A percentile compares a stretch with the other conserved stretches of the same genome.
Evolutionary conservation across 768 basidiomycete genomes (phyloP).

Genomic region (Sarcomyxa edulis): DNA sequence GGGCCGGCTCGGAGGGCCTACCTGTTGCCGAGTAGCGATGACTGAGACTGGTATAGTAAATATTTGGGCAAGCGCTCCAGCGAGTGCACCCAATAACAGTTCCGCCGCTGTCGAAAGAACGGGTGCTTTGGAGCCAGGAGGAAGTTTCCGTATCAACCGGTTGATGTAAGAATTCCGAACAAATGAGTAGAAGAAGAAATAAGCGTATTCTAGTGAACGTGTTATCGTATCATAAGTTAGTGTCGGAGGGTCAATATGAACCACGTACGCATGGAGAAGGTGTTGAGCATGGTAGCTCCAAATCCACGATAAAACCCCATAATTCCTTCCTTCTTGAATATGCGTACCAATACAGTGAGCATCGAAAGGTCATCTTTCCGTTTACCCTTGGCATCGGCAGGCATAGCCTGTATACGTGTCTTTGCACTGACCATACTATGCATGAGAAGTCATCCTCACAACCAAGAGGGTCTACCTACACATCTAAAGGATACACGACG

Average conservation of each 20-base stretch:
- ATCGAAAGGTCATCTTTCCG: conserved; percentile 54
- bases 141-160: conserved; percentile 54
- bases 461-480: conserved; percentile 42
- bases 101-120: conserved; percentile 74
- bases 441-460: conserved; percentile 5
- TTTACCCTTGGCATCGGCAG: conserved; percentile 40
- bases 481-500: conserved; percentile 92
- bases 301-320: conserved; percentile 87
- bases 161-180: conserved; percentile 81
- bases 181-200: conserved; percentile 98
- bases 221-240: conserved; percentile 2
- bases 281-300: conserved; percentile 95
- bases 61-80: conserved; percentile 92
- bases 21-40: conserved; percentile 95
- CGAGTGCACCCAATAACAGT: conserved; percentile 82
- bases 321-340: conserved; percentile 79
- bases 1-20: conserved; percentile 41
- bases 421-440: conserved; percentile 59
- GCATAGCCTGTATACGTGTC: conserved; percentile 87
- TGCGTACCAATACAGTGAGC: conserved; percentile 57
- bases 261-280: conserved; percentile 90
- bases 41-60: conserved; percentile 98
- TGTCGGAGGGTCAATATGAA: neutral
- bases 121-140: conserved; percentile 55
- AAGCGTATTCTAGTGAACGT: conserved; percentile 78